Evolutionary conservation across 495 filamentous ascomycete genomes (phyloP), one percentile per base, ranked within the genome.

Genomic region (Annulohypoxylon maeteangense): DNA sequence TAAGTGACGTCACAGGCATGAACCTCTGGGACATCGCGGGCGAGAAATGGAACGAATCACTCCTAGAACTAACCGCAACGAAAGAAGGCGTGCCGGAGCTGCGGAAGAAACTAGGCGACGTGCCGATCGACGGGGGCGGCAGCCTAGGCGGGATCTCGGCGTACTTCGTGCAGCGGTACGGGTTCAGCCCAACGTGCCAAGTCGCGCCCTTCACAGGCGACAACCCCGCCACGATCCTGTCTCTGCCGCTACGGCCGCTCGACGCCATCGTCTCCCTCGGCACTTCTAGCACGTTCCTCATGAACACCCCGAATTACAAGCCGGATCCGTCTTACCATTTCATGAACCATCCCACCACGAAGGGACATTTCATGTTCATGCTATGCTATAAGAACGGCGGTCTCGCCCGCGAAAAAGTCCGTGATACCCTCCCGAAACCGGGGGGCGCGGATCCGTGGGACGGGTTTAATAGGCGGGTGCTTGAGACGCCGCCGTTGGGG

Each of bases 371-470:
- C 81, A 93, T 99, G 94, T 99, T 99, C 81, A 99, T 99, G 95
- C 90, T 99, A 29, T 99, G 95, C 84, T 99, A 98, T 84, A 98
- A 98, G 80, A 99, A 99, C 82, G 95, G 95, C 65, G 93, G 92
- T 0, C 87, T 98, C 0, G 95, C 95, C 0, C 92, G 95, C 47
- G 95, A 99, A 77, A 87, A 91, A 53, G 86, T 97, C 62, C 90
- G 95, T 31, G 92, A 99, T 76, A 85, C 79, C 71, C 77, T 86
- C 4, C 81, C 83, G 71, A 80, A 71, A 51, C 78, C 84, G 0
- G 71, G 75, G 29, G 78, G 70, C 4, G 66, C 81, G 11, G 76
- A 90, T 51, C 77, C 84, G 23, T 98, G 95, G 95, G 85, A 85
- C 22, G 83, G 75, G 38, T 99, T 98, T 83, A 94, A 98, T 83